Evolutionary conservation across 495 filamentous ascomycete species (phyloP).

Genomic region (Penicillium chermesinum): DNA sequence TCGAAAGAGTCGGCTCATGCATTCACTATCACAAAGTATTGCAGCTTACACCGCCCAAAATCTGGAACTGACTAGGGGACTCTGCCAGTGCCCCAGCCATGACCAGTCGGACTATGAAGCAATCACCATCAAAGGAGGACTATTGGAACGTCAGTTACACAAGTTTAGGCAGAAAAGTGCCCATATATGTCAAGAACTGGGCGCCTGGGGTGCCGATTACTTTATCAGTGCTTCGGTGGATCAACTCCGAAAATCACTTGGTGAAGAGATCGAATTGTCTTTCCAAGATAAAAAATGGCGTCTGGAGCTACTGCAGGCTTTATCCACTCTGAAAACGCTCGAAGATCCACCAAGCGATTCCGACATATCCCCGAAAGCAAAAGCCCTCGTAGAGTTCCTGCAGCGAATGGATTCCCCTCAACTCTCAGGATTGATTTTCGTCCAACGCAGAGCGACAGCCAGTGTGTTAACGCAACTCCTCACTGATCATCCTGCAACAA

Average conservation of each 20-base stretch:
- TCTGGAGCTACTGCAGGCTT: too few species aligned
- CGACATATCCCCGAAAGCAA: conserved; percentile 48
- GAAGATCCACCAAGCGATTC: conserved; percentile 14
- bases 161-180: conserved; percentile 39
- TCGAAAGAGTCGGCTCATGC: conserved; percentile 17
- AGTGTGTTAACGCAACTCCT: conserved; percentile 63
- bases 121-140: conserved; percentile 54
- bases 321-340: conserved; percentile 31
- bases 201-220: conserved; percentile 66
- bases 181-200: conserved; percentile 60
- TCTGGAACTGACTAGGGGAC: conserved; percentile 16
- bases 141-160: conserved; percentile 58
- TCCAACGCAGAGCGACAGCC: conserved; percentile 64
- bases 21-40: conserved; percentile 42
- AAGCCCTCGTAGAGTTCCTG: conserved; percentile 51
- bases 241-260: conserved; percentile 36
- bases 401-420: conserved; percentile 33
- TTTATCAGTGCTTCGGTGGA: conserved; percentile 58
- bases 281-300: conserved; percentile 40
- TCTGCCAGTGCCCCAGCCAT: too few species aligned
- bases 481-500: conserved; percentile 53
- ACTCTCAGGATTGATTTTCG: conserved; percentile 75
- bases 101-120: conserved; percentile 44
- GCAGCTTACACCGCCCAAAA: conserved; percentile 46
- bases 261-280: conserved; percentile 27